Base-by-base conservation (phyloP, 2,329 filamentous ascomycete genomes). In the Fusarium liriodendri region DNA sequence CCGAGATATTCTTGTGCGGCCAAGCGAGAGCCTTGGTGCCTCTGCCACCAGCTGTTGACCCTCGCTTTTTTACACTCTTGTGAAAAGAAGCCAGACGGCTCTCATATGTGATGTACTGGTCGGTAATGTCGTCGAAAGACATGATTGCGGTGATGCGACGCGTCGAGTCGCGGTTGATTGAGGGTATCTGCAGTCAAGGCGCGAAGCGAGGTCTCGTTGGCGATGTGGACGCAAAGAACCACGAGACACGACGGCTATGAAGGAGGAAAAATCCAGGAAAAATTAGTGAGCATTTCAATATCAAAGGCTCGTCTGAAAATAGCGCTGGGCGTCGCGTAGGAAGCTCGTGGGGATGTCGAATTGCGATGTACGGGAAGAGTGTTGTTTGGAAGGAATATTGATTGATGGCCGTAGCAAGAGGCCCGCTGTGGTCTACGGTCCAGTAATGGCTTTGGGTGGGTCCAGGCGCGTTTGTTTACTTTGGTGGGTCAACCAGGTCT, bases 61-160 rank as follows among this genome's bases (percentile, higher is more conserved):
- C 87, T 80, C 94, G 89, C 78, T 94, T 91, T 82, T 94, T 94
- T 45, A 88, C 84, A 40, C 89, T 84, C 63, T 86, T 86, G 60
- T 93, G 89, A 82, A 98, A 99, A 13, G 95, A 96, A 35, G 91
- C 91, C 38, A 98, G 84, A 57, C 97, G 94, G 77, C 91, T 92
- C 74, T 95, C 91, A 74, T 91, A 92, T 18, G 93, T 93, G 76
- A 89, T 86, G 80, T 87, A 91, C 66, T 78, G 77, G 35, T 88
- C 85, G 40, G 86, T 82, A 47, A 82, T 75, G 52, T 85, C 83
- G 64, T 79, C 78, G 66, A 78, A 66, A 37, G 78, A 78, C 82
- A 83, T 84, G 42, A 20, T 76, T 71, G 52, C 65, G 66, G 60
- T 40, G 71, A 67, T 38, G 67, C 62, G 66, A 71, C 73, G 75